phyloP scores from a whole-genome alignment of 1,284 basidiomycete species.

The Stygiomarasmius scandens region DNA sequence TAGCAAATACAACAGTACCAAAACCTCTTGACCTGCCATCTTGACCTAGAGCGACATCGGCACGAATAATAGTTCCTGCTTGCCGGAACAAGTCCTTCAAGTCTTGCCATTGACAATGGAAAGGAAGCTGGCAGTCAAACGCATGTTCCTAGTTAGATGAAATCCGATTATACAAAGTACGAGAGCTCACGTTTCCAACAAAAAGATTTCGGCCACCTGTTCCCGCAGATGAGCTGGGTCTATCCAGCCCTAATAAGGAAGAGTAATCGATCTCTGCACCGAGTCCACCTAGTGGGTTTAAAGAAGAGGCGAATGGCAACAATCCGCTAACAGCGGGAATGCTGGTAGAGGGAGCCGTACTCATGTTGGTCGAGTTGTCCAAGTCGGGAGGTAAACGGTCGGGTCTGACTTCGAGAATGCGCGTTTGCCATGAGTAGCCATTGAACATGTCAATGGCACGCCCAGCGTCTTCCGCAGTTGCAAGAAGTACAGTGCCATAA shows the following conservation, averaged over 20 bases:
- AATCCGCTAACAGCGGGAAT: not conserved
- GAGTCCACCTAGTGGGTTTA: not conserved
- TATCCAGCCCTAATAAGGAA: slow-evolving; percentile 24
- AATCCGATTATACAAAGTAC: slow-evolving; percentile 4
- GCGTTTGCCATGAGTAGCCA: slow-evolving; percentile 89
- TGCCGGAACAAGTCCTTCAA: slow-evolving; percentile 91
- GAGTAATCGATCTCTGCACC: slow-evolving; percentile 28
- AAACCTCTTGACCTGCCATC: slow-evolving; percentile 88
- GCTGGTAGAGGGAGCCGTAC: not conserved
- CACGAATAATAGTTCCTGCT: slow-evolving; percentile 84
- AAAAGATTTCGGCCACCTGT: slow-evolving; percentile 64
- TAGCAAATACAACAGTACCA: slow-evolving; percentile 86
- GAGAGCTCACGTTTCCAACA: slow-evolving; percentile 59
- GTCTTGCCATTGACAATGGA: slow-evolving; percentile 98
- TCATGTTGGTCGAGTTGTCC: slow-evolving; percentile 32
- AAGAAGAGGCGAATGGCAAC: slow-evolving; percentile 4
- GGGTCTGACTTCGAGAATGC: slow-evolving; percentile 86
- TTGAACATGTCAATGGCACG: slow-evolving; percentile 90
- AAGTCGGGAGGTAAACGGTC: slow-evolving; percentile 71
- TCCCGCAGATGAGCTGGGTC: slow-evolving; percentile 21
- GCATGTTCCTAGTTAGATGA: not conserved
- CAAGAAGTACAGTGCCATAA: slow-evolving; percentile 91
- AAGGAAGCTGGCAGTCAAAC: slow-evolving; percentile 69
- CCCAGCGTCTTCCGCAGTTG: slow-evolving; percentile 89
- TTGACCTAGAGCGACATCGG: slow-evolving; percentile 85